Conservation (phyloP, 345 rosid genomes). For the Heritiera fomes region DNA sequence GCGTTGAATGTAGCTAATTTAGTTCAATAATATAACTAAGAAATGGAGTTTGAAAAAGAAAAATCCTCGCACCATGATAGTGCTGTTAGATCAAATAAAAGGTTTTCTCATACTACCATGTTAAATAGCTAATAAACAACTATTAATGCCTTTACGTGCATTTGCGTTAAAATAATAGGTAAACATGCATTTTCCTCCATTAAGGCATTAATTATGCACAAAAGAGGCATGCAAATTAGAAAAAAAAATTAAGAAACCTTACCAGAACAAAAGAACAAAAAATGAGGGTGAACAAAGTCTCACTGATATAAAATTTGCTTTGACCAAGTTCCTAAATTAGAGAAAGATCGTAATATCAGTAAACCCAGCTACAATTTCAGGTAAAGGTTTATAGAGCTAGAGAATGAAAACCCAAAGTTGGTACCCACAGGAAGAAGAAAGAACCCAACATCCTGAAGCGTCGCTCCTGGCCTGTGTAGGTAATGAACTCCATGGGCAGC, state of each 20-base stretch:
- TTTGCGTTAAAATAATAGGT: neutral
- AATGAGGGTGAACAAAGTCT: constrained; percentile 54
- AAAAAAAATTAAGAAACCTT: constrained; percentile 23
- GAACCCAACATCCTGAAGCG: constrained; percentile 72
- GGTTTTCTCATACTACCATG: neutral
- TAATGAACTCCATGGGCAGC: constrained; percentile 91
- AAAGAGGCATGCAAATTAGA: neutral
- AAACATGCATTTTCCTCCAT: neutral
- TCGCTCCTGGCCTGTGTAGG: constrained; percentile 68
- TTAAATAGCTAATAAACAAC: neutral
- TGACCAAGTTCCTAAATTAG: constrained; percentile 60
- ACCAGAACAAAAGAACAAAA: constrained; percentile 70
- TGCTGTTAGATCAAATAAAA: neutral
- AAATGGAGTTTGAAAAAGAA: neutral
- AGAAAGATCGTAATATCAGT: constrained; percentile 5
- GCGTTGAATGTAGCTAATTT: neutral
- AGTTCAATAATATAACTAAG: neutral
- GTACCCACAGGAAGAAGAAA: constrained; percentile 63
- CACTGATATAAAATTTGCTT: constrained; percentile 67
- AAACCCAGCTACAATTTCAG: constrained; percentile 5
- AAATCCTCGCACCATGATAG: neutral
- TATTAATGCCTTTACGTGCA: neutral
- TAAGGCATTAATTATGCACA: neutral
- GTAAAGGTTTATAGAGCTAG: constrained; percentile 4
- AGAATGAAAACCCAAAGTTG: constrained; percentile 5